Evolutionary conservation across 2,329 filamentous ascomycete genomes (phyloP).

Genomic region (Neofusicoccum laricinum): DNA sequence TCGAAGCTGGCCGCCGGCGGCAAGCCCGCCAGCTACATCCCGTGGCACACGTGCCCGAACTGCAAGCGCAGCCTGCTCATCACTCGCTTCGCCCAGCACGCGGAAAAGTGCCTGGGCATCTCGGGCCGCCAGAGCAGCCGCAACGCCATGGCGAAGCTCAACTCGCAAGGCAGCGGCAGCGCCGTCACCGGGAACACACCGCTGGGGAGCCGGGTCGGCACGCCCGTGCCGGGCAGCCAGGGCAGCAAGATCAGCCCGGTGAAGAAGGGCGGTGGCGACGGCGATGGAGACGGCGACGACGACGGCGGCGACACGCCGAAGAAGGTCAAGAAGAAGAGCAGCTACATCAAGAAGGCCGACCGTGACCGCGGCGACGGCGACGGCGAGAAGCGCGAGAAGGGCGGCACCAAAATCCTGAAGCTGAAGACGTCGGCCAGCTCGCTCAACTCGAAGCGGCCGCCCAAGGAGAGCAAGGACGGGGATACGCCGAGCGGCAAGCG

Average conservation of each 20-base stretch:
- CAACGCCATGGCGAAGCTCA: constrained; percentile 48
- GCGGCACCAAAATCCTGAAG: constrained; percentile 25
- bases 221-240: constrained; percentile 34
- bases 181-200: constrained; percentile 42
- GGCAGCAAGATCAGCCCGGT: constrained; percentile 29
- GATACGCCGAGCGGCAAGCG: not conserved
- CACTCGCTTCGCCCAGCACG: constrained; percentile 58
- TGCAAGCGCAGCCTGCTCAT: constrained; percentile 62
- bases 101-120: constrained; percentile 60
- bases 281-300: constrained; percentile 24
- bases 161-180: constrained; percentile 24
- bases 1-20: constrained; percentile 50
- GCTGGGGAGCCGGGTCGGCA: constrained; percentile 43
- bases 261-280: constrained; percentile 29
- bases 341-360: constrained; percentile 39
- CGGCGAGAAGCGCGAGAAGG: constrained; percentile 32
- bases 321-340: constrained; percentile 51
- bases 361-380: constrained; percentile 20
- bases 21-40: constrained; percentile 45
- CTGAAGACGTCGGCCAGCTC: not conserved
- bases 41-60: constrained; percentile 57
- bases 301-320: constrained; percentile 44
- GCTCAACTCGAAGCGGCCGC: constrained; percentile 8
- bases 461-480: constrained; percentile 23
- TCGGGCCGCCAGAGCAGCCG: constrained; percentile 51